phyloP scores from a whole-genome alignment of 768 basidiomycete species.

The Boletus reticulatus region DNA sequence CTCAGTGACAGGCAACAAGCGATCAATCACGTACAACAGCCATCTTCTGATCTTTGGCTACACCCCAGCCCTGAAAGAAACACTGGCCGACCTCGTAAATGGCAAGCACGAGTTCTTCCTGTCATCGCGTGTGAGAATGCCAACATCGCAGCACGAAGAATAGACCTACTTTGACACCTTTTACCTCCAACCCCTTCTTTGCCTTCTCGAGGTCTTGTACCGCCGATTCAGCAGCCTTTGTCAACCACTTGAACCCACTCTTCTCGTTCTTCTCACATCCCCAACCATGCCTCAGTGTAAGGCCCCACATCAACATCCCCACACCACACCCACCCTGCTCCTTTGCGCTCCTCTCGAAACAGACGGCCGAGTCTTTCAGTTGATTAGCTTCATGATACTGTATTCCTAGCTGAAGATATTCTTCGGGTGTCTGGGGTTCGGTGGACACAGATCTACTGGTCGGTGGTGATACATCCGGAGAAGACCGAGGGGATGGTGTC shows the following conservation, averaged over 20 bases:
- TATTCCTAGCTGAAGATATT: slow-evolving; percentile 75
- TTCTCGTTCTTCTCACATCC: slow-evolving; percentile 79
- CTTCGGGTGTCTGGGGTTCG: slow-evolving; percentile 48
- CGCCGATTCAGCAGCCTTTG: slow-evolving; percentile 77
- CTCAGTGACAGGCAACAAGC: neutral
- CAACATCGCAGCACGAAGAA: neutral
- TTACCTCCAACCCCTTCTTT: slow-evolving; percentile 49
- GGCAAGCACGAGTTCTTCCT: slow-evolving; percentile 83
- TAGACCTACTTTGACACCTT: slow-evolving; percentile 49
- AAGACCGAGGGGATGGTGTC: slow-evolving; percentile 12
- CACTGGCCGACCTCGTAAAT: slow-evolving; percentile 93
- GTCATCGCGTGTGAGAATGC: neutral
- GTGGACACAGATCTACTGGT: slow-evolving; percentile 16
- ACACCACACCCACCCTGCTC: slow-evolving; percentile 77
- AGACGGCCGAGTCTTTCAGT: slow-evolving; percentile 63
- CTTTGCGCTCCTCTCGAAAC: slow-evolving; percentile 75
- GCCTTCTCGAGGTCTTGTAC: slow-evolving; percentile 72
- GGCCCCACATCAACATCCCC: slow-evolving; percentile 92
- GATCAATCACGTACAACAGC: slow-evolving; percentile 56
- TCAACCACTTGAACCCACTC: slow-evolving; percentile 78
- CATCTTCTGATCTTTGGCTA: slow-evolving; percentile 86
- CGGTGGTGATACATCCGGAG: slow-evolving; percentile 16
- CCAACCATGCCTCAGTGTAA: slow-evolving; percentile 86
- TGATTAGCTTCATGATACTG: slow-evolving; percentile 73
- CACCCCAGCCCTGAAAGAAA: slow-evolving; percentile 92